A percentile compares a stretch with the other conserved stretches of the same genome.
Evolutionary conservation across 352 stramenopile species (phyloP).

Genomic region (Phytophthora pluvialis): DNA sequence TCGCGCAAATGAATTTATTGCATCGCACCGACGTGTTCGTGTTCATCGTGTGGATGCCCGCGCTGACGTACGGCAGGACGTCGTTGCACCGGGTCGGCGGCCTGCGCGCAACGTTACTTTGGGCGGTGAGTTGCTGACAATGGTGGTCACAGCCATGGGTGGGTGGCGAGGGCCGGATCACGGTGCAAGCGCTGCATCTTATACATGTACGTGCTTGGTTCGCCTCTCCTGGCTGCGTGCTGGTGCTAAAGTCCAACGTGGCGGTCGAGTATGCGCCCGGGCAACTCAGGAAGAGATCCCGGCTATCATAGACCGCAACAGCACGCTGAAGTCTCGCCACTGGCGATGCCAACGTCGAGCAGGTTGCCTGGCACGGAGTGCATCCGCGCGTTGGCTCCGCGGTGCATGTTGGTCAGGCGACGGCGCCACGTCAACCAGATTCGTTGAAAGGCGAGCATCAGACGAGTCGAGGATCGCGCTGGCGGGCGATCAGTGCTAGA

Average conservation of each 20-base stretch:
- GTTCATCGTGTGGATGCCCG: not conserved
- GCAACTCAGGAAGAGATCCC: too few relatives aligned
- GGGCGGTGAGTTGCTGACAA: too few relatives aligned
- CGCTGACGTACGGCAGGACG: too few relatives aligned
- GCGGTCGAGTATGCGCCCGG: too few relatives aligned
- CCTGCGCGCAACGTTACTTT: too few relatives aligned
- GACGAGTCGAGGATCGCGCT: constrained; percentile 12
- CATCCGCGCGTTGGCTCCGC: constrained; percentile 11
- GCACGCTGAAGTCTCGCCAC: not conserved
- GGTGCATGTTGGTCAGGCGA: constrained; percentile 24
- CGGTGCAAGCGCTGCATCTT: too few relatives aligned
- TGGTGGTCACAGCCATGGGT: too few relatives aligned
- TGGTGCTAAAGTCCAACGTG: not conserved
- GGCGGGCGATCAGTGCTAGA: constrained; percentile 31
- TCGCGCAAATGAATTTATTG: constrained; percentile 28
- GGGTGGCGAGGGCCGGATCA: too few relatives aligned
- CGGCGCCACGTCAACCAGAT: constrained; percentile 22
- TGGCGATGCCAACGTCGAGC: not conserved
- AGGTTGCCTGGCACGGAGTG: constrained; percentile 10
- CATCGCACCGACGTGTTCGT: not conserved
- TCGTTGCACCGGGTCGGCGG: too few relatives aligned
- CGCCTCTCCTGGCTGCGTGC: too few relatives aligned
- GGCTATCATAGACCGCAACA: too few relatives aligned
- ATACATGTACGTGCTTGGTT: too few relatives aligned
- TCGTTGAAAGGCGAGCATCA: constrained; percentile 14